These are phyloP conservation scores for Lunasporangiospora selenospora DNA, from an alignment of 192 early-diverging fungal genomes.

Conservation along the genomic window DNA sequence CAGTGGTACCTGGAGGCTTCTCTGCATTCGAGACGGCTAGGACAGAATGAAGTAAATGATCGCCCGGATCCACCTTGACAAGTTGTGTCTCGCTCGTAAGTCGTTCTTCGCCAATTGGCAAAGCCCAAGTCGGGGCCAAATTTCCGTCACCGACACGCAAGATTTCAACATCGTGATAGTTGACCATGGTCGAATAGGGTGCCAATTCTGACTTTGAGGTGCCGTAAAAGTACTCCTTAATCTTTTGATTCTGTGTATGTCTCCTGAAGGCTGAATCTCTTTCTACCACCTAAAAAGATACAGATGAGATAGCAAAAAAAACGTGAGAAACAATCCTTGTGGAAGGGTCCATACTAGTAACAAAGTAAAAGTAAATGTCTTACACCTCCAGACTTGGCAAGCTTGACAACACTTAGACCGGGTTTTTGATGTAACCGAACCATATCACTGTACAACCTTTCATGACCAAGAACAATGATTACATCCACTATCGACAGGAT, in stretches of 20 bases:
- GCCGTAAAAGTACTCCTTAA: constrained; percentile 97
- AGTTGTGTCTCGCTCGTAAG: constrained; percentile 82
- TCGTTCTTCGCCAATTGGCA: constrained; percentile 88
- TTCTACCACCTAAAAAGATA: constrained; percentile 75
- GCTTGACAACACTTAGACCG: constrained; percentile 77
- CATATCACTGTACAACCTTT: constrained; percentile 90
- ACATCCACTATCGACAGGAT: constrained; percentile 83
- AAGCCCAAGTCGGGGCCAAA: constrained; percentile 86
- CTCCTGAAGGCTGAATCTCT: constrained; percentile 76
- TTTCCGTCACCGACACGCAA: constrained; percentile 80
- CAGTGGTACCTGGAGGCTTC: too few relatives aligned
- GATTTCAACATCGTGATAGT: constrained; percentile 79
- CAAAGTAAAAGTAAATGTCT: constrained; percentile 25
- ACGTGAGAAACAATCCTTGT: neutral
- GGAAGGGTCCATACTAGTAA: neutral
- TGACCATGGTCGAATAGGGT: constrained; percentile 85
- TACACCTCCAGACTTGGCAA: constrained; percentile 94
- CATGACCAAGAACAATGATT: constrained; percentile 92
- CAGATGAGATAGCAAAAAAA: neutral
- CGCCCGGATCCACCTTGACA: constrained; percentile 79
- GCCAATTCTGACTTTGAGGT: constrained; percentile 73
- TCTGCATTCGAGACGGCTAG: constrained; percentile 82
- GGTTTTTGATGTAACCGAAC: constrained; percentile 57
- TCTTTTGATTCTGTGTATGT: constrained; percentile 73
- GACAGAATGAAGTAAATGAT: constrained; percentile 85